Evolutionary conservation across 2,329 filamentous ascomycete genomes (phyloP).

Genomic region (Penicillium sp.): DNA sequence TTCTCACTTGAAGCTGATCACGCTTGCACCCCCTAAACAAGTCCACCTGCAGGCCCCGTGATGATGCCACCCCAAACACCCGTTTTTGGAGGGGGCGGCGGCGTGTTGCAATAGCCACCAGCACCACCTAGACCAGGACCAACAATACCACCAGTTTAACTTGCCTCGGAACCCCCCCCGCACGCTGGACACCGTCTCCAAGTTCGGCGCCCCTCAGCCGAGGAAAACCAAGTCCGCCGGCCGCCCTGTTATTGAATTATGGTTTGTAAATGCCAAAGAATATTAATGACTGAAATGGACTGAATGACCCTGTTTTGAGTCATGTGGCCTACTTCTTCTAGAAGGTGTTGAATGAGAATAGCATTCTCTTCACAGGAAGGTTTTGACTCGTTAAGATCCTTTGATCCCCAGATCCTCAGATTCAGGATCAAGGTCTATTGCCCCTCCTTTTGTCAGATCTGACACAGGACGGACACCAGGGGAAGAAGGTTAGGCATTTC

Average conservation of each 20-base stretch:
- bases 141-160: not conserved
- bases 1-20: not conserved
- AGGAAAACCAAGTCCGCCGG: not conserved
- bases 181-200: not conserved
- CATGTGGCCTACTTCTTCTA: not conserved
- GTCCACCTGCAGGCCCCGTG: not conserved
- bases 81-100: not conserved
- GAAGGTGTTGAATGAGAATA: not conserved
- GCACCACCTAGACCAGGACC: not conserved
- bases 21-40: not conserved
- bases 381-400: not conserved
- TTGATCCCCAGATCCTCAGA: not conserved
- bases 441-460: not conserved
- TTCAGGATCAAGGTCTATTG: not conserved
- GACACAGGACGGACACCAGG: not conserved
- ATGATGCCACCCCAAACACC: not conserved
- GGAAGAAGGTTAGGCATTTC: not conserved
- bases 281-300: not conserved
- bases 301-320: not conserved
- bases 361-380: not conserved
- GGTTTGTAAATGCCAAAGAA: not conserved
- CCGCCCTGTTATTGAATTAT: not conserved
- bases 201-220: not conserved
- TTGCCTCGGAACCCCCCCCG: constrained; percentile 4
- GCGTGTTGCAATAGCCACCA: not conserved